These are phyloP conservation scores for Aureobasidium namibiae DNA, from an alignment of 2,329 filamentous ascomycete genomes.

Conservation along the genomic window DNA sequence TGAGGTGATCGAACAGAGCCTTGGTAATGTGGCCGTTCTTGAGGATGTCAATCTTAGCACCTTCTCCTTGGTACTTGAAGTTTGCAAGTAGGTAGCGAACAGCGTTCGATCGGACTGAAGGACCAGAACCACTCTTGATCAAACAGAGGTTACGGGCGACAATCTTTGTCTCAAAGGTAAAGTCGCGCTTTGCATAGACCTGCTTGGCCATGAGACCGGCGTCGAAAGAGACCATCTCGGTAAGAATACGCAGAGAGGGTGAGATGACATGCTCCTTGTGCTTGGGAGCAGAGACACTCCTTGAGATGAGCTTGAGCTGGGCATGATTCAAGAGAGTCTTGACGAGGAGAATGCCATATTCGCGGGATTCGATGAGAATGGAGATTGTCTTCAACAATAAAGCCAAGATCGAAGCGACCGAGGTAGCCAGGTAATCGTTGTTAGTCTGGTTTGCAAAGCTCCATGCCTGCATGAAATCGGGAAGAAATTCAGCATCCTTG, in stretches of 20 bases:
- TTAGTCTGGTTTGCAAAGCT: conserved; percentile 70
- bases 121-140: conserved; percentile 55
- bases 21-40: conserved; percentile 62
- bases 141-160: conserved; percentile 74
- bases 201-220: conserved; percentile 71
- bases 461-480: conserved; percentile 83
- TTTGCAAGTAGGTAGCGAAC: conserved; percentile 72
- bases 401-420: conserved; percentile 71
- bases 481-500: conserved; percentile 56
- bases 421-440: conserved; percentile 72
- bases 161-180: conserved; percentile 62
- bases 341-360: conserved; percentile 69
- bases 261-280: conserved; percentile 83
- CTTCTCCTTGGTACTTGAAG: conserved; percentile 66
- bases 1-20: conserved; percentile 66
- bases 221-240: conserved; percentile 78
- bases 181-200: conserved; percentile 64
- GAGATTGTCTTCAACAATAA: conserved; percentile 74
- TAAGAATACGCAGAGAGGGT: conserved; percentile 75
- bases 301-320: conserved; percentile 71
- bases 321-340: conserved; percentile 72
- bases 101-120: conserved; percentile 75
- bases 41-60: conserved; percentile 74
- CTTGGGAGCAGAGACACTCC: conserved; percentile 70
- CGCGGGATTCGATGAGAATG: conserved; percentile 61